Evolutionary conservation across 164 flowering plant species (phyloP).

Genomic region (Echeveria elegans): DNA sequence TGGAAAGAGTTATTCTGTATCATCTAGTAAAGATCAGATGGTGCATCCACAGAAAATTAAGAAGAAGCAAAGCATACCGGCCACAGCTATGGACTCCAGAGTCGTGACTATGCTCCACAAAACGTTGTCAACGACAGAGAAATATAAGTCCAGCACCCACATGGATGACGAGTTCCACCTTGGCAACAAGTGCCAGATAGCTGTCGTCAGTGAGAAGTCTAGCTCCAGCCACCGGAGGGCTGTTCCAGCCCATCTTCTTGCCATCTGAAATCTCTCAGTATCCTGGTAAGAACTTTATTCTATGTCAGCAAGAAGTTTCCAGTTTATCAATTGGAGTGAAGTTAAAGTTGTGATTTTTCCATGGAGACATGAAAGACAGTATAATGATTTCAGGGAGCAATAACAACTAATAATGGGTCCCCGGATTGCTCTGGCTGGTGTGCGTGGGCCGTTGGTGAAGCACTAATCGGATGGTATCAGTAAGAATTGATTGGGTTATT

Average conservation of each 20-base stretch:
- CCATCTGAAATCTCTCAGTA: constrained; percentile 3
- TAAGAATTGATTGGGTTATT: neutral
- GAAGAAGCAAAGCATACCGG: constrained; percentile 59
- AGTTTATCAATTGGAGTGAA: neutral
- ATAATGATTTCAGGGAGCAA: constrained; percentile 2
- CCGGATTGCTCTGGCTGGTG: neutral
- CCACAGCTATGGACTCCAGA: constrained; percentile 46
- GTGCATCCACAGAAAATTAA: constrained; percentile 76
- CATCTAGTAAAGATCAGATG: constrained; percentile 23
- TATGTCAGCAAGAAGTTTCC: neutral
- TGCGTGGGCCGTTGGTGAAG: neutral
- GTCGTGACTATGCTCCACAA: constrained; percentile 41
- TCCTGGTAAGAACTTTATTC: neutral
- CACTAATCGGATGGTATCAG: neutral
- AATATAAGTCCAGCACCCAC: constrained; percentile 39
- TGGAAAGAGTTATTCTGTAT: neutral
- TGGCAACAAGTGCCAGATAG: constrained; percentile 10
- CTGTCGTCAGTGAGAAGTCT: constrained; percentile 20
- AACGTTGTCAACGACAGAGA: constrained; percentile 43
- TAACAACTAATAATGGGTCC: neutral
- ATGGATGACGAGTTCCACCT: constrained; percentile 8
- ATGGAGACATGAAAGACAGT: neutral
- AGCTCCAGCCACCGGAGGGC: constrained; percentile 34
- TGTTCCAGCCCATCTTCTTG: constrained; percentile 2
- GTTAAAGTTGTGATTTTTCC: neutral